A percentile compares a stretch with the other conserved stretches of the same genome.
phyloP scores from a whole-genome alignment of 768 basidiomycete species.

The Rhizopogon vulgaris region DNA sequence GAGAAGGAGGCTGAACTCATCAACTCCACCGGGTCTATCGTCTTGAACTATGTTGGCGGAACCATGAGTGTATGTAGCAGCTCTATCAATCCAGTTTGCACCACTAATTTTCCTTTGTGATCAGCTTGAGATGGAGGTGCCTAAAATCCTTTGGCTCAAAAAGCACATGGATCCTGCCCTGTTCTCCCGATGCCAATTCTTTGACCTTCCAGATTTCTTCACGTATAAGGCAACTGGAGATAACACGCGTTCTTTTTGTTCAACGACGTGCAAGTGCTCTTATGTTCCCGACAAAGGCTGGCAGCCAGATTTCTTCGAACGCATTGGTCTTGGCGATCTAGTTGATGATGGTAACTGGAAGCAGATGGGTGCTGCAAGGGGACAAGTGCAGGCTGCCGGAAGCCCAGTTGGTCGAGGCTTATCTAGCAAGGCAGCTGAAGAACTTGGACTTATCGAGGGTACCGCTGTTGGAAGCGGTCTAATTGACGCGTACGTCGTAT shows the following conservation, averaged over 20 bases:
- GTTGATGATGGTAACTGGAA: slow-evolving; percentile 56
- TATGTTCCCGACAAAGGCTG: slow-evolving; percentile 86
- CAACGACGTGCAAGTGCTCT: slow-evolving; percentile 93
- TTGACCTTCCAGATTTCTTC: slow-evolving; percentile 92
- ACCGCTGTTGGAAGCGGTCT: slow-evolving; percentile 92
- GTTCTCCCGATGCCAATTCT: slow-evolving; percentile 77
- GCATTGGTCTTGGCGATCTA: slow-evolving; percentile 75
- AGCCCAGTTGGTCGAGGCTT: slow-evolving; percentile 82
- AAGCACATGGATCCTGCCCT: slow-evolving; percentile 67
- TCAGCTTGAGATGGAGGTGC: slow-evolving; percentile 97
- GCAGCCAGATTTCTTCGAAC: slow-evolving; percentile 81
- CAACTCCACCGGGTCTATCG: slow-evolving; percentile 77
- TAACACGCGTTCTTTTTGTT: slow-evolving; percentile 80
- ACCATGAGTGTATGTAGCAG: slow-evolving; percentile 74
- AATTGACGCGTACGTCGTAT: slow-evolving; percentile 75
- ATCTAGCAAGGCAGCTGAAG: slow-evolving; percentile 69
- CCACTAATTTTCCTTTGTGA: slow-evolving; percentile 3
- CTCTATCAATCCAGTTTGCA: neutral
- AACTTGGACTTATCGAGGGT: slow-evolving; percentile 79
- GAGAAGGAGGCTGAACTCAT: slow-evolving; percentile 87
- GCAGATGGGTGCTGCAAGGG: slow-evolving; percentile 66
- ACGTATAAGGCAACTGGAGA: slow-evolving; percentile 84
- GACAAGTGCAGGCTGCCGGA: slow-evolving; percentile 71
- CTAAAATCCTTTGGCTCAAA: slow-evolving; percentile 96
- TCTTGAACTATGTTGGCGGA: slow-evolving; percentile 93